A percentile compares a stretch with the other conserved stretches of the same genome.
Conservation (phyloP, 306 rosid genomes). For the Dalbergia cochinchinensis region DNA sequence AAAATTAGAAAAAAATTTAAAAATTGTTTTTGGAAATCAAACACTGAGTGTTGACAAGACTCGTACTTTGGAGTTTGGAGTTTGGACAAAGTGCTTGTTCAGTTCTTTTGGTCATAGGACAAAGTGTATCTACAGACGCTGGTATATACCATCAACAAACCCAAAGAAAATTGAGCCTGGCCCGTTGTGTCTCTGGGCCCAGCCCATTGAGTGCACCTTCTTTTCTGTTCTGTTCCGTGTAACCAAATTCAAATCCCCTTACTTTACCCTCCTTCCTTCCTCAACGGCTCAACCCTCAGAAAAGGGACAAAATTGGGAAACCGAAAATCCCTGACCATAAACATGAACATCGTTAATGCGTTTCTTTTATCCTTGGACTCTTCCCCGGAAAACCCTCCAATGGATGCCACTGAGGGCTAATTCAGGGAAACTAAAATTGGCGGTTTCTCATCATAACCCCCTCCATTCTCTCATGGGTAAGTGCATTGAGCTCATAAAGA, state of each 20-base stretch:
- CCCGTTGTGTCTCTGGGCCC: neutral
- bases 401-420: neutral
- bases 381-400: conserved; percentile 19
- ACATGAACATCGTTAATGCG: neutral
- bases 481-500: neutral
- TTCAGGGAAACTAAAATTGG: neutral
- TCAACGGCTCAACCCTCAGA: too few species aligned
- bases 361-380: neutral
- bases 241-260: neutral
- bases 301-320: neutral
- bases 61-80: too few species aligned
- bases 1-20: too few species aligned
- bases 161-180: too few species aligned
- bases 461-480: neutral
- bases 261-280: too few species aligned
- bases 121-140: too few species aligned
- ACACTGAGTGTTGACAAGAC: too few species aligned
- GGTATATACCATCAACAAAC: too few species aligned
- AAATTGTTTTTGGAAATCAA: too few species aligned
- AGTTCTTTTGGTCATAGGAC: too few species aligned
- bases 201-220: neutral
- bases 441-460: neutral
- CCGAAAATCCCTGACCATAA: neutral
- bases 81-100: too few species aligned
- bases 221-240: neutral